A percentile compares a stretch with the other conserved stretches of the same genome.
phyloP scores from a whole-genome alignment of 2,329 filamentous ascomycete species.

The Fusarium mundagurra region DNA sequence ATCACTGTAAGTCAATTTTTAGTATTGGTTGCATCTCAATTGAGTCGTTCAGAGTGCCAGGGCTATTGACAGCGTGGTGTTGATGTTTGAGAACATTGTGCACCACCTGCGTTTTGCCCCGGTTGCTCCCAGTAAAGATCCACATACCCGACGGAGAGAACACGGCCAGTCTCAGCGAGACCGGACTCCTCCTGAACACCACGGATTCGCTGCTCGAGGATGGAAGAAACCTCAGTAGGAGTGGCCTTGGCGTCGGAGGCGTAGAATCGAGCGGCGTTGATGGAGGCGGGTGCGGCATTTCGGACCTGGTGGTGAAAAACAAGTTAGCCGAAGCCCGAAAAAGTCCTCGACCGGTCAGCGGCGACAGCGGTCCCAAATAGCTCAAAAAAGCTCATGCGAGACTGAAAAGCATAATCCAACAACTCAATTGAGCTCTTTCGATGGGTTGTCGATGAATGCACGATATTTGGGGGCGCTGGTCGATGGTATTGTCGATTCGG shows the following conservation, averaged over 20 bases:
- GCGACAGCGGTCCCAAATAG: constrained; percentile 45
- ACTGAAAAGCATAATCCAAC: constrained; percentile 23
- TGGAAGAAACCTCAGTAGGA: constrained; percentile 98
- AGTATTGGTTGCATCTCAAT: constrained; percentile 38
- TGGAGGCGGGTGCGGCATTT: constrained; percentile 82
- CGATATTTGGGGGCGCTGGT: constrained; percentile 50
- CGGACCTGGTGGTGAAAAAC: constrained; percentile 75
- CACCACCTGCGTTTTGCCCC: constrained; percentile 28
- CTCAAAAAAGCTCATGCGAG: constrained; percentile 48
- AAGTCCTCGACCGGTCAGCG: constrained; percentile 42
- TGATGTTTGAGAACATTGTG: constrained; percentile 11
- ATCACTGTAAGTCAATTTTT: constrained; percentile 73
- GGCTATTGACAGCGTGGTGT: constrained; percentile 12
- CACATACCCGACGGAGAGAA: constrained; percentile 97
- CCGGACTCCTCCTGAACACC: constrained; percentile 96
- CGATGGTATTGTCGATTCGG: constrained; percentile 58
- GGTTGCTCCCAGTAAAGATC: constrained; percentile 39
- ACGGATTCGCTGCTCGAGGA: constrained; percentile 98
- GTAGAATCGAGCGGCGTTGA: constrained; percentile 85
- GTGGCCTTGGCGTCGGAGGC: constrained; percentile 93
- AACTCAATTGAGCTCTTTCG: constrained; percentile 51
- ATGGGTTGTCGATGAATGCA: constrained; percentile 47
- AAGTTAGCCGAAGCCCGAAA: constrained; percentile 66
- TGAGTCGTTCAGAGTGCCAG: constrained; percentile 19
- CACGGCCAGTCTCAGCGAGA: constrained; percentile 98